Evolutionary conservation across 768 basidiomycete genomes (phyloP), one percentile per base, ranked within the genome.

Genomic region (Boletellus emodensis): DNA sequence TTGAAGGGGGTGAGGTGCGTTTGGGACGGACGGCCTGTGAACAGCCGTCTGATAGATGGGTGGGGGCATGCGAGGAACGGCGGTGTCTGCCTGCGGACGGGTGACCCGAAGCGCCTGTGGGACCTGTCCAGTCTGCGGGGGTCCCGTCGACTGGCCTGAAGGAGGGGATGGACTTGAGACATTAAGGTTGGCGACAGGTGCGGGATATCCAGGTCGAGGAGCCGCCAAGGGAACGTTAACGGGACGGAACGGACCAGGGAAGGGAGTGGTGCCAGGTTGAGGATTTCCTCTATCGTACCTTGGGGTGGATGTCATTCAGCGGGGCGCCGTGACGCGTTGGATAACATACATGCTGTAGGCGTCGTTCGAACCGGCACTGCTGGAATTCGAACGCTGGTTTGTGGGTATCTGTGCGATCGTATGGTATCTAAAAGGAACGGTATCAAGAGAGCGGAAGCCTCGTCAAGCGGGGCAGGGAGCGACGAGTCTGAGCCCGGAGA

Each of bases 131-230:
- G 62, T 63, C 40, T 71, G 63, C 40, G 66, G 61, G 36, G 46
- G 48, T 46, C 28, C 39, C n/a, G 37, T 38, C 38, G 55, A 51
- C 45, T 53, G 61, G 33, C 55, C 54, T 22, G 59, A 52, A 17
- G 75, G 70, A 34, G 65, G 61, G 6, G 74, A 71, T 12, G 72
- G 80, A 38, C 72, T 77, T 5, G 79, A 68, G 28, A 86, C 69
- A 55, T 80, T 83, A 32, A 87, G 77, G 2, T 80, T 84, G 13
- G 84, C 72, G 26, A 88, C 78, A 32, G 84, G 83, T 3, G 84
- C 80, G 28, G 84, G 79, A 57, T 90, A 90, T 6, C 87, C 87
- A 4, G 87, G 87, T 34, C 77, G 77, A 22, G 87, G 87, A 3
- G 85, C 82, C 4, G 81, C 85, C 54, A 89, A 80, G 9, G 76